Evolutionary conservation across 495 filamentous ascomycete genomes (phyloP), one percentile per base, ranked within the genome.

Genomic region (Parathielavia appendiculata): DNA sequence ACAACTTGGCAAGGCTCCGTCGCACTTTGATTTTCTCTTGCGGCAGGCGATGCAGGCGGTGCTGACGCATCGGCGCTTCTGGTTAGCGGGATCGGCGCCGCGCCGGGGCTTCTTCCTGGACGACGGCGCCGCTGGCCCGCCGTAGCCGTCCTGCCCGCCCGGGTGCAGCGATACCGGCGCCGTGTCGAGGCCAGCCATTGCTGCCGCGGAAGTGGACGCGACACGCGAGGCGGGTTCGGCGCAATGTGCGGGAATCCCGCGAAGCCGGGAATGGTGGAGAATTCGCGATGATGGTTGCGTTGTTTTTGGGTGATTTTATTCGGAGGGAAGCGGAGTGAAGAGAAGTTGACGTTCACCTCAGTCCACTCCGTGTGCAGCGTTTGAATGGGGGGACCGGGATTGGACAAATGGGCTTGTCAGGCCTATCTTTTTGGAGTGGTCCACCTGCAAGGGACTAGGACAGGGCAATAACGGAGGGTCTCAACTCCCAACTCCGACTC

Each of bases 21-120:
- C 95, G 72, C 93, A 97, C 84, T 96, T 95, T 46, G 88, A 92
- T 69, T 96, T 96, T 47, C 91, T 77, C 64, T 83, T 84, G n/a
- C 92, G 84, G 68, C 91, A 96, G 19, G 92, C 91, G 72, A 96
- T 87, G 70, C 92, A 96, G 4, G 92, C 92, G 30, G 90, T 96
- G 74, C 89, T 92, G 40, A 96, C 90, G 68, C 92, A 97, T 68
- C 91, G 80, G 61, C 92, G 80, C 71, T 97, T 97, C 58, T 79
- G 75, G 59, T 68, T 76, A 34, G 78, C 74, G 12, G 76, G 64
- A 59, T 80, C 78, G 61, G 69, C 71, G 32, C 73, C 73, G 56
- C 75, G 78, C 59, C 79, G 71, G 23, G 74, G 63, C 60, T 80
- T 82, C 71, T 81, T 81, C 71, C 79, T 80, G 44, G 63, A 56